Percentiles rank a stretch among this genome's conserved stretches.
Evolutionary conservation across 768 basidiomycete species (phyloP).

Genomic region (Trametes villosa): DNA sequence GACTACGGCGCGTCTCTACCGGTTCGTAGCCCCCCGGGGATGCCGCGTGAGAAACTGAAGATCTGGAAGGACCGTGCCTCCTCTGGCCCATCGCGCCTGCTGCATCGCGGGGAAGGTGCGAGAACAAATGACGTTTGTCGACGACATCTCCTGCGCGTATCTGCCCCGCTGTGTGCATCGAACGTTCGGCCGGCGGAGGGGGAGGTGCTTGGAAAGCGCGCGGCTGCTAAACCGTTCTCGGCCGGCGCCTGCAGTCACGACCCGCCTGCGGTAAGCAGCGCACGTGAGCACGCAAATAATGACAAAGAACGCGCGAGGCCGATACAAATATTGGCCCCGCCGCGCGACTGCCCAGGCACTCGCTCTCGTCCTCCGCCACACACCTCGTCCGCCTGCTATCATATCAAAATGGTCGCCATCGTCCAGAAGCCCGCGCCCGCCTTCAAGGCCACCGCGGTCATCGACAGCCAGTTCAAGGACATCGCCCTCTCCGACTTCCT

Average conservation of each 20-base stretch:
- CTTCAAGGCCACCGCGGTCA: constrained; percentile 77
- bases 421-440: constrained; percentile 85
- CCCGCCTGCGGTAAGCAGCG: constrained; percentile 19
- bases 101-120: constrained; percentile 6
- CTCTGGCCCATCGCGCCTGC: constrained; percentile 4
- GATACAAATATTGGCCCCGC: constrained; percentile 20
- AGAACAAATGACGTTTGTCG: constrained; percentile 5
- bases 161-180: background rate
- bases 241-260: constrained; percentile 13
- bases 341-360: background rate
- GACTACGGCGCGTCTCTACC: no score
- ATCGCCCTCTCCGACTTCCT: constrained; percentile 72
- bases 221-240: constrained; percentile 1
- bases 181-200: background rate
- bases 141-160: background rate
- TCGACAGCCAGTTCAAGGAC: constrained; percentile 78
- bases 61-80: constrained; percentile 7
- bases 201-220: constrained; percentile 2
- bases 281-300: constrained; percentile 28
- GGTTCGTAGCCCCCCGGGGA: no score
- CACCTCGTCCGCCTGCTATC: background rate
- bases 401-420: constrained; percentile 31
- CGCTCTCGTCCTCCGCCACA: constrained; percentile 1
- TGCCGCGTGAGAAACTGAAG: background rate
- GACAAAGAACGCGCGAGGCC: constrained; percentile 32